Base-by-base conservation (phyloP, 1,284 basidiomycete species). In the Naganishia sp. region DNA sequence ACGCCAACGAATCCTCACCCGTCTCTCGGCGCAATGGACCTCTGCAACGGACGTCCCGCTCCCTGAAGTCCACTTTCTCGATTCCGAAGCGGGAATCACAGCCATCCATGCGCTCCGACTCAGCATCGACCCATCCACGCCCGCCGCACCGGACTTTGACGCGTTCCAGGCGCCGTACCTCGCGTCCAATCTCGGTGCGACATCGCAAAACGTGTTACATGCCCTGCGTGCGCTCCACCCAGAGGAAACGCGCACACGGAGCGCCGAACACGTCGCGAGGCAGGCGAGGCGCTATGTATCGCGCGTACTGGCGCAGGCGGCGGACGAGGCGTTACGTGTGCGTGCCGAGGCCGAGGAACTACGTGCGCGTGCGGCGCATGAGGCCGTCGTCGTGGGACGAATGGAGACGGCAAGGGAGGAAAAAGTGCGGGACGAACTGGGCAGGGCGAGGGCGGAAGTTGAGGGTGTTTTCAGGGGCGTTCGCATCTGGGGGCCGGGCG, bases 401-500 rank as follows among this genome's bases (percentile, higher is more conserved):
- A 46, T 70, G 18, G 73, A 44, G 77, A 77, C 2, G 75, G 77
- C 3, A 82, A 85, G 64, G 82, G 82, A 54, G 83, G 88, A 7
- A 77, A 78, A 11, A 73, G 36, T 81, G 9, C 64, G 73, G 23
- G 77, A 81, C 42, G 86, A 86, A 0, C 69, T 90, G 55, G 76
- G 78, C 18, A 75, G 78, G 33, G 83, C 86, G 1, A 78, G 81
- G 64, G 80, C 77, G 56, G 81, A 83, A n/a, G 81, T 92, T 68
- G 79, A 81, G 68, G 65, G 74, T 2, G 80, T 86, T 0, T 81
- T 91, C 75, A 79, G 83, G 57, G 77, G 78, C 28, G 69, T 91
- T 69, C 84, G 83, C 10, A 90, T 88, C 86, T 87, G 87, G 83
- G 84, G 82, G 68, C 83, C 52, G 88, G 7, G 85, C 9, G 85